Conservation (phyloP, 2,329 filamentous ascomycete species). For the Sclerotinia glacialis region DNA sequence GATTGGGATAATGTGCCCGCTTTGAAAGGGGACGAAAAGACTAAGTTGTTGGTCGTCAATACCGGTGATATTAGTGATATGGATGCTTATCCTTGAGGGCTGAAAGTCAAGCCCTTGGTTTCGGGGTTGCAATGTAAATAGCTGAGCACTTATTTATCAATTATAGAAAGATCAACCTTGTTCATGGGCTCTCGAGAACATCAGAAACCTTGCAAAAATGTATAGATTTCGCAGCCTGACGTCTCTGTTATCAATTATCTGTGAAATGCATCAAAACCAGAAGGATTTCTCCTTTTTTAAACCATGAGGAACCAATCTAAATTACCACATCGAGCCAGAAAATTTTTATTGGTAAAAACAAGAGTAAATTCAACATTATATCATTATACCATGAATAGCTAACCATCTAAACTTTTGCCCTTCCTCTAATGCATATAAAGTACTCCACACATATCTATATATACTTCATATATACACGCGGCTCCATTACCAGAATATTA, state of each 20-base stretch:
- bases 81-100: constrained; percentile 28
- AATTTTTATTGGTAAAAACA: not conserved
- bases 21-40: constrained; percentile 28
- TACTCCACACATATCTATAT: not conserved
- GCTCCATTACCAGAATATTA: not conserved
- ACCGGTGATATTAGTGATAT: constrained; percentile 28
- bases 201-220: not conserved
- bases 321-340: not conserved
- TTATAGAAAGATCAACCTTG: not conserved
- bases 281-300: too few relatives aligned
- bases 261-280: too few relatives aligned
- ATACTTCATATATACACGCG: not conserved
- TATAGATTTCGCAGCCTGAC: not conserved
- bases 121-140: not conserved
- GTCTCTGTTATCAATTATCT: too few relatives aligned
- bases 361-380: not conserved
- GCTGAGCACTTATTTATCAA: not conserved
- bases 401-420: not conserved
- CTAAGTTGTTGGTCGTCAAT: constrained; percentile 32
- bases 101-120: not conserved
- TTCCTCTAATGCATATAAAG: not conserved
- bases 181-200: not conserved
- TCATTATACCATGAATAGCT: constrained; percentile 1
- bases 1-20: constrained; percentile 18
- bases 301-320: not conserved